A percentile compares a stretch with the other conserved stretches of the same genome.
Conservation (phyloP, 805 yeast genomes). For the Sugiyamaella qingdaonensis region DNA sequence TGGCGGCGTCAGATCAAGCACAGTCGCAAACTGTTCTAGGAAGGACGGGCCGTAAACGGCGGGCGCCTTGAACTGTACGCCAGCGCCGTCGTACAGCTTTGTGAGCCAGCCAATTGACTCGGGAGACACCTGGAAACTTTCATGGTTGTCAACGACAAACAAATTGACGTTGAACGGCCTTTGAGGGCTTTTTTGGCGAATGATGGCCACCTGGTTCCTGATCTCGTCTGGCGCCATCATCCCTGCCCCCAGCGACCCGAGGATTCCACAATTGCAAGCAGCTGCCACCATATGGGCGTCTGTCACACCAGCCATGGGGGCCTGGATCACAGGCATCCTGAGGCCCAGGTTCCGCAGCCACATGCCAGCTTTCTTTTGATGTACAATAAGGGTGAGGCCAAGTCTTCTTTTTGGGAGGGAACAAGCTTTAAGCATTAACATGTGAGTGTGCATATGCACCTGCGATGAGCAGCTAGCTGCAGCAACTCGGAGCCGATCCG, state of each 20-base stretch:
- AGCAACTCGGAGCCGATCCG: too few relatives aligned
- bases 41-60: constrained; percentile 17
- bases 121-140: constrained; percentile 2
- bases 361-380: too few relatives aligned
- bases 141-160: constrained; percentile 14
- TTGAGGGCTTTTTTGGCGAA: constrained; percentile 8
- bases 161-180: constrained; percentile 25
- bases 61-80: constrained; percentile 2
- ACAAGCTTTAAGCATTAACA: too few relatives aligned
- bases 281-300: constrained; percentile 43
- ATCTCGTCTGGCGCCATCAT: constrained; percentile 22
- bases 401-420: too few relatives aligned
- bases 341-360: constrained; percentile 2
- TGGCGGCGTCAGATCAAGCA: constrained; percentile 35
- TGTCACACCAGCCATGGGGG: constrained; percentile 60
- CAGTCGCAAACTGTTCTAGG: constrained; percentile 18
- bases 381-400: too few relatives aligned
- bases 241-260: constrained; percentile 48
- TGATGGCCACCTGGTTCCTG: constrained; percentile 11
- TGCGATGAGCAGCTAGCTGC: too few relatives aligned
- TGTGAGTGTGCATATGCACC: too few relatives aligned
- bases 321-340: constrained; percentile 38
- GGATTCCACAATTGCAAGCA: constrained; percentile 42
- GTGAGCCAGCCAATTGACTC: constrained; percentile 11
- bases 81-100: constrained; percentile 8